Conservation (phyloP, 2,329 filamentous ascomycete species). For the Dothideomycetes sp. region DNA sequence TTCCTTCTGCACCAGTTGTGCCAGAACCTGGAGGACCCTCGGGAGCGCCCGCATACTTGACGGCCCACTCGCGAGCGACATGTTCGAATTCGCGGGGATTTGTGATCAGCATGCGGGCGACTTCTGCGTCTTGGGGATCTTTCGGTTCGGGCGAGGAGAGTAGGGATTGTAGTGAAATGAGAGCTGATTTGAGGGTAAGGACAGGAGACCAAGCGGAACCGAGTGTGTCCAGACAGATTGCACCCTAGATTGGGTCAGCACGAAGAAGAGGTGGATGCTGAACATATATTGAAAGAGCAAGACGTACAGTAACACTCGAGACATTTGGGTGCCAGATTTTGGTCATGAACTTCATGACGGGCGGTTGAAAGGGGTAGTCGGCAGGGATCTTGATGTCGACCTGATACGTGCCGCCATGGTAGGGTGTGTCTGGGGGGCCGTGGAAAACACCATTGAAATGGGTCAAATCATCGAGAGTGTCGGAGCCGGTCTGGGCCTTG, state of each 20-base stretch:
- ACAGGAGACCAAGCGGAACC: constrained; percentile 89
- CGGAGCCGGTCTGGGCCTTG: constrained; percentile 30
- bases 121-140: constrained; percentile 93
- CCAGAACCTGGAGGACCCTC: constrained; percentile 43
- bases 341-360: constrained; percentile 82
- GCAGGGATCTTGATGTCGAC: constrained; percentile 82
- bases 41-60: constrained; percentile 71
- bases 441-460: constrained; percentile 75
- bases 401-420: constrained; percentile 72
- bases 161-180: constrained; percentile 86
- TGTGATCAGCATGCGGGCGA: constrained; percentile 78
- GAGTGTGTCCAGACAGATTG: constrained; percentile 92
- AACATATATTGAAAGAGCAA: too few relatives aligned
- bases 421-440: constrained; percentile 82
- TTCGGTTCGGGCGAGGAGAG: constrained; percentile 91
- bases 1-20: constrained; percentile 21
- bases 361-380: constrained; percentile 89
- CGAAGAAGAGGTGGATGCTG: not conserved
- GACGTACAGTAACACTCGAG: constrained; percentile 73
- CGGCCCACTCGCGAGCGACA: constrained; percentile 84
- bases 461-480: constrained; percentile 59
- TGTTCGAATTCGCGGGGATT: constrained; percentile 70
- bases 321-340: constrained; percentile 97
- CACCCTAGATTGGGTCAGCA: constrained; percentile 53
- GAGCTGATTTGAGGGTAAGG: constrained; percentile 87